A percentile compares a stretch with the other conserved stretches of the same genome.
Evolutionary conservation across 1,284 basidiomycete genomes (phyloP).

Genomic region (Rhodotorula sp.): DNA sequence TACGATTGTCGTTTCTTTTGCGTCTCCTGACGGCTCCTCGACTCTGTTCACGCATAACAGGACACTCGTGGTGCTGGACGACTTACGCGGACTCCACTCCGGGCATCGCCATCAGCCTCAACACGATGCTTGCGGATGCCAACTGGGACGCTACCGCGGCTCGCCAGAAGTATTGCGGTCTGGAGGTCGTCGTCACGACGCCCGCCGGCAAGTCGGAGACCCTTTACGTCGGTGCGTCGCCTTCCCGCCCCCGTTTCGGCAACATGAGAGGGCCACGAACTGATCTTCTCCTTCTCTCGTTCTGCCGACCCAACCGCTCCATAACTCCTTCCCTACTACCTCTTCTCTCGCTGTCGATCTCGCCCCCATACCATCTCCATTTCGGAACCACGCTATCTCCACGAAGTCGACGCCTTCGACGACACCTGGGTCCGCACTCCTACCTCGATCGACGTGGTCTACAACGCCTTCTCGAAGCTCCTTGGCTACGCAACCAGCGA

Average conservation of each 20-base stretch:
- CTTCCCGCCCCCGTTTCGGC: no score
- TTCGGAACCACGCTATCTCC: no score
- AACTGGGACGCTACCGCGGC: slow-evolving; percentile 23
- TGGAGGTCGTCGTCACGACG: slow-evolving; percentile 30
- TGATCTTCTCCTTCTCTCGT: background rate
- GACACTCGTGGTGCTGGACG: slow-evolving; percentile 37
- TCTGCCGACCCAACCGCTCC: no score
- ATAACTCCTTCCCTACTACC: background rate
- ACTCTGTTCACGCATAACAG: slow-evolving; percentile 7
- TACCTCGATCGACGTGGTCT: slow-evolving; percentile 31
- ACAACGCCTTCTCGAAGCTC: slow-evolving; percentile 21
- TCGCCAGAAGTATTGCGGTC: slow-evolving; percentile 27
- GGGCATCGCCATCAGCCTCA: slow-evolving; percentile 34
- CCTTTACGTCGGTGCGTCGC: slow-evolving; percentile 9
- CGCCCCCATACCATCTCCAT: no score
- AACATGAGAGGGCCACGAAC: no score
- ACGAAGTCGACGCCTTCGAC: slow-evolving; percentile 39
- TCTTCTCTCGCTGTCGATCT: no score
- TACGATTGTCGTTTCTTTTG: no score
- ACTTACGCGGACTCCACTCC: slow-evolving; percentile 26
- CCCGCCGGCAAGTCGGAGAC: slow-evolving; percentile 19
- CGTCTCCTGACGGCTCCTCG: background rate
- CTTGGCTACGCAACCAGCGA: slow-evolving; percentile 23
- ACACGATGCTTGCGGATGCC: slow-evolving; percentile 33
- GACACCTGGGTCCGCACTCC: slow-evolving; percentile 39